Evolutionary conservation across 257 asterid genomes (phyloP), one percentile per base, ranked within the genome.

Genomic region (Capsicum baccatum): DNA sequence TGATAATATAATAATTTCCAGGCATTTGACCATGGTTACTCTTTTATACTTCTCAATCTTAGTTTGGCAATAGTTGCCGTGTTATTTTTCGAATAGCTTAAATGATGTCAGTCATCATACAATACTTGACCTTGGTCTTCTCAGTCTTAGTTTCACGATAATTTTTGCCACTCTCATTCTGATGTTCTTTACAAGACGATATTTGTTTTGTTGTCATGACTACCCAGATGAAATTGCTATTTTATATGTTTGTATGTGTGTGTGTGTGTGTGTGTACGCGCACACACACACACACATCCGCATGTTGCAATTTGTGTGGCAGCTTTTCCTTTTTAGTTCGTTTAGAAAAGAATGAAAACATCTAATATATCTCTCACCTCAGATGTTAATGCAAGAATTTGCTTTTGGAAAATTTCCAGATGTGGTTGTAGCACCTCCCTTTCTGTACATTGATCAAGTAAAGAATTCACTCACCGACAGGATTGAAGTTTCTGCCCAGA

Each of bases 371-470:
- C 47, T 50, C 63, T 39, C 52, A 76, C 81, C 21, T 76, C 8
- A 21, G 47, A 76, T 52, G 63, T 52, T 78, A 33, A 78, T 78
- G 82, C 66, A 54, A 78, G 50, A 78, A 26, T 78, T 26, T 54
- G 8, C 82, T 78, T 78, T 78, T 78, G 82, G 67, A 68, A 81
- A 83, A 42, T 66, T 84, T 85, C 21, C 92, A 97, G 99, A 97
- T 92, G 97, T 97, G 80, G 99, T 97, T 85, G 99, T 97, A 79
- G 91, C 98, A 21, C 99, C 99, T 88, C 99, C 99, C 14, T 95
- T 94, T 85, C 90, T 97, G 87, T 97, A 97, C 92, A 92, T 97
- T 84, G 98, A 93, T 86, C 99, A 97, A 93, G 99, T 95, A 70
- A 95, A 89, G 92, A 93, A 84, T 89, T 89, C 94, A 4, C 85